These are phyloP conservation scores for Podospora conica DNA, from an alignment of 495 filamentous ascomycete species.

Conservation along the genomic window DNA sequence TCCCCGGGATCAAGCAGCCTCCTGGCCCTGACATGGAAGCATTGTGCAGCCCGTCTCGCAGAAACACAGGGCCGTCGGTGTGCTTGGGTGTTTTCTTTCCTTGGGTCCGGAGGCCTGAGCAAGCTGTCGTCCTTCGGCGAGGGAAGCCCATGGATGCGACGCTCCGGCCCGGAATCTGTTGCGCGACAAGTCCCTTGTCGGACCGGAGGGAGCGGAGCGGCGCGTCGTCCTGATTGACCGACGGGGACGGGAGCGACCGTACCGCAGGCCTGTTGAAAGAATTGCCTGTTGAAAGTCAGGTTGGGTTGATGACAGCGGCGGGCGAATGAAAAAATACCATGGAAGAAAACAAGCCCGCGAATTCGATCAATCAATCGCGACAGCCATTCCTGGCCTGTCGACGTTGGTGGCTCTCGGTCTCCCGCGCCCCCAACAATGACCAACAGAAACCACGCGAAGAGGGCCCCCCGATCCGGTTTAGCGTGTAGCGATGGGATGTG, in stretches of 20 bases:
- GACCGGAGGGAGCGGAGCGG: background rate
- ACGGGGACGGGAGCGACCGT: no score
- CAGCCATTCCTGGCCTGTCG: no score
- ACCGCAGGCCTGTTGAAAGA: no score
- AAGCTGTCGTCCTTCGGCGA: background rate
- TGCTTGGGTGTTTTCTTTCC: background rate
- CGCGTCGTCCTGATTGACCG: no score
- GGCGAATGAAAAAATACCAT: no score
- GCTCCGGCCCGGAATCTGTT: background rate
- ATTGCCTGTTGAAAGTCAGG: no score
- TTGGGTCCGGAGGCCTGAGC: background rate
- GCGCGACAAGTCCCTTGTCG: background rate
- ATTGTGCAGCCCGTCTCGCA: background rate
- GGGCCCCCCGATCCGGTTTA: conserved; percentile 4
- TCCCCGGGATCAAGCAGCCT: background rate
- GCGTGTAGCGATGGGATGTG: background rate
- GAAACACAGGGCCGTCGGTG: background rate
- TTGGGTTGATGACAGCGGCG: no score
- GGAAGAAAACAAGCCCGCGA: no score
- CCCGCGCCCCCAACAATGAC: conserved; percentile 17
- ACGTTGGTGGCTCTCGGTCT: background rate
- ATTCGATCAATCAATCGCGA: no score
- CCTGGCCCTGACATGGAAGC: background rate
- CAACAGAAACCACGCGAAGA: conserved; percentile 28
- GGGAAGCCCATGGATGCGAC: background rate